Evolutionary conservation across 805 yeast species (phyloP), one percentile per base, ranked within the genome.

Genomic region (Candida parachauliodes): DNA sequence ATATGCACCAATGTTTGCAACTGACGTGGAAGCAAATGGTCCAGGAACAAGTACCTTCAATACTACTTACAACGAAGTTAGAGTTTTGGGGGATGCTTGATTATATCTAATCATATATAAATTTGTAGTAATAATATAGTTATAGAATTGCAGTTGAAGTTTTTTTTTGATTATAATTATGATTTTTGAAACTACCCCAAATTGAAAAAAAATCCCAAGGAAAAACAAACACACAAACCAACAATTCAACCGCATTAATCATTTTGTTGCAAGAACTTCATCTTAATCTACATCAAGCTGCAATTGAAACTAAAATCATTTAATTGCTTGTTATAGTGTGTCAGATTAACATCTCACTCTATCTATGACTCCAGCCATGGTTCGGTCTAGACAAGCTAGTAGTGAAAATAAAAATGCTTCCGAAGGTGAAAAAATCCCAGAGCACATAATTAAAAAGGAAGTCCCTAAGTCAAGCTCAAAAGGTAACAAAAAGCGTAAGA

Each of bases 401-500:
- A 22, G 22, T 12, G 32, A 27, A 15, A 14, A 34, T 15, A 19
- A 16, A 19, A 10, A 27, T 3, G 16, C 3, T 28, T 11, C 15
- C 20, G 34, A 33, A 8, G 32, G 15, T n/a, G n/a, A n/a, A n/a
- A n/a, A n/a, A n/a, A n/a, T n/a, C 11, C 8, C 30, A 8, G 19
- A 27, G 19, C n/a, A n/a, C n/a, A 27, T 14, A 27, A 10, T 14
- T 12, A 16, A 10, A 7, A 15, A 15, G n/a, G 30, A 18, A 5
- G 8, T 4, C 11, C 8, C 17, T 16, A 17, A n/a, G n/a, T n/a
- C n/a, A n/a, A n/a, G n/a, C n/a, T 24, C 5, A 24, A 10, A 24
- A 24, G 27, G n/a, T 24, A 24, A 6, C 14, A 42, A 39, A 37
- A 42, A 39, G 19, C 36, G 42, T 25, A 43, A 35, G 35, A 25